These are phyloP conservation scores for Plasmodium yoelii DNA, from an alignment of 169 alveolate species.

Conservation along the genomic window DNA sequence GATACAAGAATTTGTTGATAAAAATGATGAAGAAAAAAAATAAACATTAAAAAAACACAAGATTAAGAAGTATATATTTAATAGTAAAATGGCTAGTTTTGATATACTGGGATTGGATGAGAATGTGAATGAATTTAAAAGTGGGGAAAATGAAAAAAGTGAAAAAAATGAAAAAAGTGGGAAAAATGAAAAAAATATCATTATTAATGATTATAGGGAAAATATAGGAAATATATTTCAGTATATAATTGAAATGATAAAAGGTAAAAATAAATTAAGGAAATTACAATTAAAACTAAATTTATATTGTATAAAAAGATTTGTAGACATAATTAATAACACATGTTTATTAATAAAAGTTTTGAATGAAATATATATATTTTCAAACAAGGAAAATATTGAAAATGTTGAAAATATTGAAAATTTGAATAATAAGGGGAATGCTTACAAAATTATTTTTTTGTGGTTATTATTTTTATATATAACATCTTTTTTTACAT, in stretches of 20 bases:
- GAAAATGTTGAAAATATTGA: too few relatives aligned
- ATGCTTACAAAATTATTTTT: neutral
- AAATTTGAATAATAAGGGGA: neutral
- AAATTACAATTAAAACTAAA: constrained; percentile 30
- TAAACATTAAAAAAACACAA: too few relatives aligned
- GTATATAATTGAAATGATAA: constrained; percentile 23
- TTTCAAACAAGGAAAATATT: neutral
- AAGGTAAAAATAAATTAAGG: constrained; percentile 17
- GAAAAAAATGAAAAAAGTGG: too few relatives aligned
- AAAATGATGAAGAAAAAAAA: too few relatives aligned
- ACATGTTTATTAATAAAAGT: constrained; percentile 19
- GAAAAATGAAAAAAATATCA: neutral
- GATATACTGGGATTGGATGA: too few relatives aligned
- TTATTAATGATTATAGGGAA: neutral
- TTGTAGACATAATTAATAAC: constrained; percentile 38
- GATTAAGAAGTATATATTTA: too few relatives aligned
- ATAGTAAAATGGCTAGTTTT: too few relatives aligned
- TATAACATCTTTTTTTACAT: constrained; percentile 33
- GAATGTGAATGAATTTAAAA: too few relatives aligned
- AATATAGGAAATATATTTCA: neutral
- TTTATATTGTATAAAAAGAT: constrained; percentile 22
- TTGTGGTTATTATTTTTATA: constrained; percentile 26
- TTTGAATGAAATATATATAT: neutral
- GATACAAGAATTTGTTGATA: too few relatives aligned
- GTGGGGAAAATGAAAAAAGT: too few relatives aligned